A percentile compares a stretch with the other conserved stretches of the same genome.
Evolutionary conservation across 1,284 basidiomycete genomes (phyloP).

Genomic region (Rhodotorula sp.): DNA sequence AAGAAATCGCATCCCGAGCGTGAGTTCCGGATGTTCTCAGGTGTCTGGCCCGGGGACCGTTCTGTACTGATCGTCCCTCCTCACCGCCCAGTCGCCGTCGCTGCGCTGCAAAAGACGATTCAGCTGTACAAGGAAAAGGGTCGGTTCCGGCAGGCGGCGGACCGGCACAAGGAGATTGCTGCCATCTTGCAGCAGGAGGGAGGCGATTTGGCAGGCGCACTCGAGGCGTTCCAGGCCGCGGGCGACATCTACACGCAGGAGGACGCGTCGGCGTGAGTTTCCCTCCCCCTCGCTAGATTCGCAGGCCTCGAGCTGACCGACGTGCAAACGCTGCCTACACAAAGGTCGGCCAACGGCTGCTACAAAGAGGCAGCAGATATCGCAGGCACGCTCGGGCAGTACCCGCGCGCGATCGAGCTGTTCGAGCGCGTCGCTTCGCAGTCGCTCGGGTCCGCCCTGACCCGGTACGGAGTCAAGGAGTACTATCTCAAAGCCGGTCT

Average conservation of each 20-base stretch:
- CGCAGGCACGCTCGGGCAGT: slow-evolving; percentile 84
- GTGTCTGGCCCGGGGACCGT: neutral
- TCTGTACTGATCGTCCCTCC: neutral
- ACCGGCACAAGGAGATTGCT: slow-evolving; percentile 83
- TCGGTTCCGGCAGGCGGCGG: slow-evolving; percentile 94
- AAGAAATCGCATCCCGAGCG: slow-evolving; percentile 81
- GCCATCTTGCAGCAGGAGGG: slow-evolving; percentile 79
- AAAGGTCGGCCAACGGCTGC: slow-evolving; percentile 88
- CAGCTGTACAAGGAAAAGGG: slow-evolving; percentile 78
- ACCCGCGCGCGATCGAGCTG: slow-evolving; percentile 72
- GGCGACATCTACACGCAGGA: slow-evolving; percentile 98
- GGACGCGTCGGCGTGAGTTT: slow-evolving; percentile 84
- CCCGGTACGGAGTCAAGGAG: slow-evolving; percentile 98
- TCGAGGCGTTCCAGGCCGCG: slow-evolving; percentile 86
- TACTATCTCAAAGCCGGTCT: slow-evolving; percentile 87
- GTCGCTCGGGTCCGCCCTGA: slow-evolving; percentile 76
- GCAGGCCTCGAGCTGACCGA: neutral
- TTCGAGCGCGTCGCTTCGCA: slow-evolving; percentile 71
- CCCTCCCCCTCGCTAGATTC: neutral
- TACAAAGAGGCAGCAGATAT: slow-evolving; percentile 95
- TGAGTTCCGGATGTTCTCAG: slow-evolving; percentile 52
- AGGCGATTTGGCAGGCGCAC: slow-evolving; percentile 71
- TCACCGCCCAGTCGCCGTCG: slow-evolving; percentile 71
- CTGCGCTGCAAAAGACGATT: slow-evolving; percentile 83
- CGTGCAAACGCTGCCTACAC: neutral